Base-by-base conservation (phyloP, 805 yeast genomes). In the Suhomyces emberorum region DNA sequence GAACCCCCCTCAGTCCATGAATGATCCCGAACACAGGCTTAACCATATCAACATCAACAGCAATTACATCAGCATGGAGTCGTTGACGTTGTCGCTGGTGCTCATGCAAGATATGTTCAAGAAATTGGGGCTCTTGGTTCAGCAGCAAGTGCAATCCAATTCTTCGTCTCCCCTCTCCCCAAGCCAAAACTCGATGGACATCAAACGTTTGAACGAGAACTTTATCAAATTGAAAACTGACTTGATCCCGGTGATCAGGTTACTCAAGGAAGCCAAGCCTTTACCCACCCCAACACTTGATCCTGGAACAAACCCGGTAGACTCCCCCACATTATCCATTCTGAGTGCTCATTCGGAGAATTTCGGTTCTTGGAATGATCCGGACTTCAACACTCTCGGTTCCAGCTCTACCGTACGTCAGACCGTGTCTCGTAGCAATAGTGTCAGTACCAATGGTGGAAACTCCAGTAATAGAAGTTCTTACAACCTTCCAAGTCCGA, bases 211-310 rank as follows among this genome's bases (percentile, higher is more conserved):
- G 32, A 62, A 63, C 35, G 85, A 79, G 16, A 74, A 72, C 48
- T 74, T 79, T 51, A 59, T 65, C 30, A 69, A 76, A 48, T 65
- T 83, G 43, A 69, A 82, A 34, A 77, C 80, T 30, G 89, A 83
- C 42, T 58, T 83, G 46, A 61, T 79, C 28, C 89, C 88, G 1
- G 69, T 81, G 6, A 69, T 80, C 37, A 70, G 81, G 38, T 63
- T 75, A 32, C 65, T 75, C 30, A 83, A 83, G 49, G 88, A 83
- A 55, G 60, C 75, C 44, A 73, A 77, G 48, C 88, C 87, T 4
- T 63, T 82, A 34, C 88, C 88, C 0, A 76, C 83, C 0, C 88
- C 84, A 5, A 72, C 76, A 1, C 55, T 67, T 28, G 74, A 54
- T 43, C 72, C 73, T 1, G 70, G 72, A 1, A 49, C 57, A 9